Percentiles rank a stretch among this genome's conserved stretches.
Evolutionary conservation across 257 asterid species (phyloP).

Genomic region (Rauvolfia tetraphylla): DNA sequence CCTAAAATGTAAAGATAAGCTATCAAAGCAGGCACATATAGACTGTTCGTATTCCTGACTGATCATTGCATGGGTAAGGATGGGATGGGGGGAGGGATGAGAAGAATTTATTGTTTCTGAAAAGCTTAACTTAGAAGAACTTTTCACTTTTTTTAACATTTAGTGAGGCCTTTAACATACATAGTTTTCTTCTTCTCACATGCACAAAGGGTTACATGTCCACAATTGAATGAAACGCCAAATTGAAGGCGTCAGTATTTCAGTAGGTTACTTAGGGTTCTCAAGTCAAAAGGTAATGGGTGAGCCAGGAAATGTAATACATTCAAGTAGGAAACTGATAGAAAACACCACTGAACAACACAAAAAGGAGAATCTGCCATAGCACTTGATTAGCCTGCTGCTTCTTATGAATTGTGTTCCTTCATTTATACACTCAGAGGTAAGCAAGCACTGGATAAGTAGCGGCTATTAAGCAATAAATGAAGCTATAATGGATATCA

Average conservation of each 20-base stretch:
- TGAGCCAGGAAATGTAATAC: background rate
- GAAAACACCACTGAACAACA: background rate
- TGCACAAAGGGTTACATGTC: background rate
- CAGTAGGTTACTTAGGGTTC: background rate
- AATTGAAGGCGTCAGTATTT: background rate
- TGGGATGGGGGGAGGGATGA: background rate
- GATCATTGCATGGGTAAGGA: background rate
- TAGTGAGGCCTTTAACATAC: background rate
- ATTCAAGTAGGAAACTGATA: background rate
- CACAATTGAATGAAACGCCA: background rate
- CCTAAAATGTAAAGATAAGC: background rate
- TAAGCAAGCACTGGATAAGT: background rate
- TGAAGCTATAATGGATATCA: background rate
- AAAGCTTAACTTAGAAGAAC: background rate
- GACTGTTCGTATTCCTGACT: background rate
- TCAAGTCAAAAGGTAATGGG: background rate
- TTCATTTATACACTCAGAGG: background rate
- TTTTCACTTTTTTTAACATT: background rate
- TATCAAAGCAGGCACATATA: background rate
- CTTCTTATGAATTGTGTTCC: background rate
- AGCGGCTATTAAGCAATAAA: background rate
- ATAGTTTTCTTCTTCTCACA: background rate
- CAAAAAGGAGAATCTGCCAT: background rate
- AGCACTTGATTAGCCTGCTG: background rate
- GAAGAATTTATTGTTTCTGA: background rate